Base-by-base conservation (phyloP, 176 grass and related monocot species). In the Rhynchospora breviuscula region DNA sequence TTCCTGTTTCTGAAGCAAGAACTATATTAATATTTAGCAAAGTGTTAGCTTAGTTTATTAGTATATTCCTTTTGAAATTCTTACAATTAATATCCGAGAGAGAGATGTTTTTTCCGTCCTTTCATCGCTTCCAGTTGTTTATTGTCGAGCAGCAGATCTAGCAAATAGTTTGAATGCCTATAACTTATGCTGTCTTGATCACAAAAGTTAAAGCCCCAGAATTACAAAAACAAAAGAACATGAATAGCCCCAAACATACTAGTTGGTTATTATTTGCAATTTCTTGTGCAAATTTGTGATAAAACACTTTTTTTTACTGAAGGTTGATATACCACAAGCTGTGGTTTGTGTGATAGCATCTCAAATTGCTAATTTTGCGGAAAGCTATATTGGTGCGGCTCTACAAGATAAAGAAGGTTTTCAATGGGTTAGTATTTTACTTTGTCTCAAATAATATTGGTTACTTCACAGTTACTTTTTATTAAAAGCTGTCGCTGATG, bases 291-390 rank as follows among this genome's bases (percentile, higher is more conserved):
- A 56, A 33, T 15, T 78, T 57, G 49, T 78, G 10, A 35, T 17
- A 2, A 35, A 13, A 18, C 2, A 7, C 7, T 54, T 25, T 13
- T 3, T 1, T 63, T 63, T 67, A 13, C 84, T 44, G 0, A 88
- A 97, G 93, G 86, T 99, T 21, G 45, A 90, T 93, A 19, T 90
- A 78, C 56, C 64, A 52, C 96, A 95, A 76, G 78, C 47, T 70
- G 82, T 2, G 4, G 10, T 95, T 85, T 99, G 96, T 83, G 87
- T 95, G 84, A 54, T 95, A 70, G 93, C 96, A 84, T 99, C 96
- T 25, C 96, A 95, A 87, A 89, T 99, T 90, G 96, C 96, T 59
- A 99, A 99, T 81, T 95, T 92, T 92, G 89, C 80, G 23, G 93
- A 99, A 89, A 99, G 96, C 60, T 82, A 89, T 19, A 89, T 95